These are phyloP conservation scores for Ganoderma sp. DNA, from an alignment of 1,284 basidiomycete species.

Conservation along the genomic window DNA sequence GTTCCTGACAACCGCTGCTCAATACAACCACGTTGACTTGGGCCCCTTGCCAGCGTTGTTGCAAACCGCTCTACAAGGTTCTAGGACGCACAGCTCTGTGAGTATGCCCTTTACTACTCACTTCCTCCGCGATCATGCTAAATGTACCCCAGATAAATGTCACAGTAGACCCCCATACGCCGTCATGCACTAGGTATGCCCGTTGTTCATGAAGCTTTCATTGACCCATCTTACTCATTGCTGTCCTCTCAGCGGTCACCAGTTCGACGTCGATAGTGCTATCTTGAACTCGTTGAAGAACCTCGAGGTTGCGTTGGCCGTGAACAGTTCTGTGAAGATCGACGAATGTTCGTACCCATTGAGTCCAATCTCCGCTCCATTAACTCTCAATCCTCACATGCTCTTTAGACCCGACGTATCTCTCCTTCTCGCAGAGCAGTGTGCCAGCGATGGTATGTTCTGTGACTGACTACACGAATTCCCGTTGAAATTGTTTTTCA, in stretches of 20 bases:
- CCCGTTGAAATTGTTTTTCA: conserved; percentile 32
- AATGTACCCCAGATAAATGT: conserved; percentile 56
- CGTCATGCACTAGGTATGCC: conserved; percentile 51
- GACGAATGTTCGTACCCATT: conserved; percentile 61
- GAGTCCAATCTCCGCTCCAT: background rate
- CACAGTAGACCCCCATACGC: conserved; percentile 56
- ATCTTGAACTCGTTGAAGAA: conserved; percentile 66
- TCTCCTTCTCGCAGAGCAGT: conserved; percentile 66
- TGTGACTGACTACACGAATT: background rate
- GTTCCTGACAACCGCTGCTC: conserved; percentile 59
- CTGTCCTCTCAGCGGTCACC: background rate
- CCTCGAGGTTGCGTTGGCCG: conserved; percentile 23
- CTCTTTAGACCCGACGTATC: conserved; percentile 55
- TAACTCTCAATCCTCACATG: background rate
- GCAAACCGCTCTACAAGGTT: conserved; percentile 59
- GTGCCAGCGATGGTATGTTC: conserved; percentile 61
- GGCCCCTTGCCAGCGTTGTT: conserved; percentile 69
- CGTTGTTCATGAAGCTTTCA: background rate
- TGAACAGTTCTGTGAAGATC: conserved; percentile 56
- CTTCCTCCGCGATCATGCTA: background rate
- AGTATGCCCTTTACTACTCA: background rate
- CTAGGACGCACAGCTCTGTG: conserved; percentile 46
- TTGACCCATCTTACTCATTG: background rate
- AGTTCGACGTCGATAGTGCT: conserved; percentile 55
- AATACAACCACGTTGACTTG: conserved; percentile 62